Percentiles rank a stretch among this genome's conserved stretches.
Conservation (phyloP, 352 stramenopile genomes). For the Phytophthora pluvialis region DNA sequence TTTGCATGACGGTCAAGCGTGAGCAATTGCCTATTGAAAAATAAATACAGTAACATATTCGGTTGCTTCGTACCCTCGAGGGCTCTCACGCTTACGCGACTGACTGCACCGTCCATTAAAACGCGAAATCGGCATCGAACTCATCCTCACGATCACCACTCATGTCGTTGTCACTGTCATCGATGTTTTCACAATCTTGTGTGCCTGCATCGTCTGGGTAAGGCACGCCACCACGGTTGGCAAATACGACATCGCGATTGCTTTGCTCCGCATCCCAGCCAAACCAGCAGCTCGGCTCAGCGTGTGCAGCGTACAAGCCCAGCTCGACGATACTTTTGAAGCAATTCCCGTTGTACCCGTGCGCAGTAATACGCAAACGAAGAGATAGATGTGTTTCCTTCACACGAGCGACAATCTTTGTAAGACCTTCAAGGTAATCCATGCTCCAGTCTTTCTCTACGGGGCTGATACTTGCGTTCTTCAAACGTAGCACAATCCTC, state of each 20-base stretch:
- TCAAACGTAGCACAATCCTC: slow-evolving; percentile 39
- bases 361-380: slow-evolving; percentile 28
- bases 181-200: neutral
- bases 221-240: slow-evolving; percentile 12
- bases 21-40: no score
- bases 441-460: slow-evolving; percentile 38
- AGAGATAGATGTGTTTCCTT: slow-evolving; percentile 34
- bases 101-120: no score
- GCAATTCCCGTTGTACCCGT: slow-evolving; percentile 15
- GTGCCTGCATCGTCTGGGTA: slow-evolving; percentile 9
- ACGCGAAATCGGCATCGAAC: neutral
- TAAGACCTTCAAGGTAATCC: slow-evolving; percentile 31
- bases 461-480: slow-evolving; percentile 19
- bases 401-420: slow-evolving; percentile 21
- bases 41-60: no score
- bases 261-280: slow-evolving; percentile 42
- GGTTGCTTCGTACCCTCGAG: no score
- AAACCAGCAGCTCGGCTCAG: slow-evolving; percentile 41
- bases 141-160: slow-evolving; percentile 3
- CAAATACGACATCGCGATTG: slow-evolving; percentile 30
- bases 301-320: slow-evolving; percentile 35
- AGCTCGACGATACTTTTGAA: slow-evolving; percentile 41
- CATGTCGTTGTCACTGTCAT: neutral
- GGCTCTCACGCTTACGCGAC: no score
- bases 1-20: no score